Base-by-base conservation (phyloP, 2,329 filamentous ascomycete genomes). In the Colletotrichum chlorophyti region DNA sequence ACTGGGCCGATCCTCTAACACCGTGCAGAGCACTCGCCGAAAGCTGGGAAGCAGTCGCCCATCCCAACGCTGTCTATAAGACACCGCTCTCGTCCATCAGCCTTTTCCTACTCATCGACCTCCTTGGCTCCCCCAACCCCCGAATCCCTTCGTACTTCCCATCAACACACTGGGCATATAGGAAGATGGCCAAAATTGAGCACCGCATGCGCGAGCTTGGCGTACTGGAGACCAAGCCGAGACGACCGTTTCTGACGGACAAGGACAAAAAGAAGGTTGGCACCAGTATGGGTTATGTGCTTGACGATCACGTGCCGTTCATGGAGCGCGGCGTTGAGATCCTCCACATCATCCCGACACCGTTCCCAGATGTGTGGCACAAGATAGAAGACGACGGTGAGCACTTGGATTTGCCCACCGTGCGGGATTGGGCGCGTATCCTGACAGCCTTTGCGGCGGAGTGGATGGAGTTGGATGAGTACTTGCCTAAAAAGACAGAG, bases 241-340 rank as follows among this genome's bases (percentile, higher is more conserved):
- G 65, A n/a, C 65, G 69, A 37, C 70, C 74, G 0, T 97, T 96
- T 69, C 77, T 97, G 5, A 76, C 82, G 6, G 89, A 96, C 37
- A 69, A 76, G 1, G 76, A 79, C 17, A 91, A 88, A 46, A 70
- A 69, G 21, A 68, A 78, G 45, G 73, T 51, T 41, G 67, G 65
- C 32, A 78, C 88, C 66, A 74, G 62, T 37, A 70, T 69, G 51
- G 80, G 71, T 41, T 86, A 74, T 58, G 85, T 97, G 9, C 81
- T 87, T 62, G 95, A 99, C 70, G 95, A 99, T 68, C 95, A 99
- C 71, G 73, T 97, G 5, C 95, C 95, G 1, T 99, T 99, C 67
- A 86, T 98, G 81, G 78, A 78, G 31, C 84, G 91, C 31, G 95
- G 95, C 1, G 94, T 98, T 0, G 89, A 96, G 24, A 82, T 98